phyloP scores from a whole-genome alignment of 176 grass and related monocot genomes.

The Oryza glumipatula region DNA sequence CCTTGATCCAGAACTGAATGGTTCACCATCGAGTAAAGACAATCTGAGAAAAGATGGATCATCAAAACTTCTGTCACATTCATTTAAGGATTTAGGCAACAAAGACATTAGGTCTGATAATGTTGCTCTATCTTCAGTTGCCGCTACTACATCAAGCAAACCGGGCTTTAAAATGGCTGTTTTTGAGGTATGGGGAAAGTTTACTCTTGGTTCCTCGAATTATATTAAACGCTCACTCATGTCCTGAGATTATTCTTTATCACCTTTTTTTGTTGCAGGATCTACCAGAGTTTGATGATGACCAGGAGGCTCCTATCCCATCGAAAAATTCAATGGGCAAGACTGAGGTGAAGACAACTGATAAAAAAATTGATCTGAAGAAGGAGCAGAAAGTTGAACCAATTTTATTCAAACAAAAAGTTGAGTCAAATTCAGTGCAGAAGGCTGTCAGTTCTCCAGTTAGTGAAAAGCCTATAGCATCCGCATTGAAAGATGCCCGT shows the following conservation, averaged over 20 bases:
- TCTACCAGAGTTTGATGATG: constrained; percentile 55
- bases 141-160: constrained; percentile 36
- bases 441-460: constrained; percentile 26
- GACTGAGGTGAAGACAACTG: constrained; percentile 31
- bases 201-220: constrained; percentile 2
- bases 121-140: constrained; percentile 28
- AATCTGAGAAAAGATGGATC: constrained; percentile 39
- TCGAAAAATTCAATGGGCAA: constrained; percentile 31
- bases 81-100: constrained; percentile 20
- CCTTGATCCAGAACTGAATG: constrained; percentile 37
- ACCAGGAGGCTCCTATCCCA: constrained; percentile 31
- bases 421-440: constrained; percentile 27
- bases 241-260: constrained; percentile 9
- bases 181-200: constrained; percentile 45
- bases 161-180: constrained; percentile 67
- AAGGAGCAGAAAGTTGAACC: constrained; percentile 41
- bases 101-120: constrained; percentile 24
- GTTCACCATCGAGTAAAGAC: constrained; percentile 44
- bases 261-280: constrained; percentile 41
- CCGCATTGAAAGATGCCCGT: constrained; percentile 26
- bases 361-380: constrained; percentile 36
- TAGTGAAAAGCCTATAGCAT: constrained; percentile 27
- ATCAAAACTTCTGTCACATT: constrained; percentile 37
- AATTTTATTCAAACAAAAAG: constrained; percentile 39
- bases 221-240: background rate